Evolutionary conservation across 169 alveolate genomes (phyloP).

Genomic region (Sarcocystis neurona): DNA sequence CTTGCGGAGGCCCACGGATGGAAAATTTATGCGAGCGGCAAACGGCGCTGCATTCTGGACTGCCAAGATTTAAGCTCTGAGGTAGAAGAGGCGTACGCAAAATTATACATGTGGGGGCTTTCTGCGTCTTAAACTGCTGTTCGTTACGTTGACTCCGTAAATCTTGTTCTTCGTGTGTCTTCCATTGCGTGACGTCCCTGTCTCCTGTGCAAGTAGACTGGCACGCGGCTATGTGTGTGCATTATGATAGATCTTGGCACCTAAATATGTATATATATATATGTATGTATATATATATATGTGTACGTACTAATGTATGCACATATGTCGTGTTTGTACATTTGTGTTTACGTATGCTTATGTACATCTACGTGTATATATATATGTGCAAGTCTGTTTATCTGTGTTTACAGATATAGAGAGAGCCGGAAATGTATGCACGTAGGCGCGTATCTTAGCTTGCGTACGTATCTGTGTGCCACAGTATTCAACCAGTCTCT

Average conservation of each 20-base stretch:
- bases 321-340: background rate
- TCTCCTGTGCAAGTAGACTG: too few species aligned
- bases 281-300: too few species aligned
- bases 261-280: too few species aligned
- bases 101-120: background rate
- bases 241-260: too few species aligned
- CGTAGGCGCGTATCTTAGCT: too few species aligned
- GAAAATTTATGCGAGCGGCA: background rate
- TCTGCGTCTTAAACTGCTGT: background rate
- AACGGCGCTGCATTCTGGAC: slow-evolving; percentile 19
- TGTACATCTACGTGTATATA: background rate
- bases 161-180: background rate
- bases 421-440: too few species aligned
- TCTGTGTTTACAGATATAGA: too few species aligned
- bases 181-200: background rate
- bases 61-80: background rate
- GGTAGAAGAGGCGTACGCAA: too few species aligned
- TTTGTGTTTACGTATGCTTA: background rate
- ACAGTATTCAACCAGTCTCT: too few species aligned
- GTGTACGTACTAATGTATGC: background rate
- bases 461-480: too few species aligned
- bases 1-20: background rate
- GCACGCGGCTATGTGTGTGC: too few species aligned
- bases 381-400: too few species aligned
- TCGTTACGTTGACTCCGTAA: background rate